Evolutionary conservation across 2,329 filamentous ascomycete species (phyloP), one percentile per base, ranked within the genome.

Genomic region (Diaporthe ampelina): DNA sequence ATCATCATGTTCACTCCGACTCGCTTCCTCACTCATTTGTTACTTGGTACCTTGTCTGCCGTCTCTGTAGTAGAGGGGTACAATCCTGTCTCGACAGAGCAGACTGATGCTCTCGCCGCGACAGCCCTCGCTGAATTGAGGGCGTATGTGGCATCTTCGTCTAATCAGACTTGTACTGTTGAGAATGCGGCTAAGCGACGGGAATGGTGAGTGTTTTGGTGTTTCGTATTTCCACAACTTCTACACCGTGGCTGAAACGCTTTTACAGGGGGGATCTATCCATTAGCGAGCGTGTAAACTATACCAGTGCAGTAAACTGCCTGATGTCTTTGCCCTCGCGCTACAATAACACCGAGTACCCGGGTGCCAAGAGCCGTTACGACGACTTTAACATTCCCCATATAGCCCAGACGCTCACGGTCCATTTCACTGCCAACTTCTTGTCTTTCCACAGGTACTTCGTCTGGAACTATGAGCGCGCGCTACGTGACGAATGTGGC

Each of bases 371-470:
- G 45, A 65, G 29, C 13, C 29, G 70, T 17, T 72, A 26, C 32
- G 88, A 90, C 77, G 88, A 89, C 74, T 89, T 85, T 52, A 81
- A 87, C 8, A 86, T 83, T 3, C 82, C 83, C 0, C 88, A 89
- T 74, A 84, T 89, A 72, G 85, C 87, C 69, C 83, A 86, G 75
- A 88, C 87, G 0, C 74, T 81, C 19, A 73, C 68, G 1, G 87
- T 89, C 29, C 58, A 56, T n/a, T 29, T 40, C 48, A 72, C 70
- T 10, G 71, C 48, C 26, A 73, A 73, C 26, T 73, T 73, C 37
- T 45, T 73, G 9, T 43, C 50, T 24, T 73, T 54, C 6, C 72
- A 73, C 29, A 40, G 72, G 19, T 67, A 69, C n/a, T 59, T 68
- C 19, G 19, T 40, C 15, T 52, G 52, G 50, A 43, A 19, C 8